A percentile compares a stretch with the other conserved stretches of the same genome.
phyloP scores from a whole-genome alignment of 331 rosid species.

The Malus hybrid region DNA sequence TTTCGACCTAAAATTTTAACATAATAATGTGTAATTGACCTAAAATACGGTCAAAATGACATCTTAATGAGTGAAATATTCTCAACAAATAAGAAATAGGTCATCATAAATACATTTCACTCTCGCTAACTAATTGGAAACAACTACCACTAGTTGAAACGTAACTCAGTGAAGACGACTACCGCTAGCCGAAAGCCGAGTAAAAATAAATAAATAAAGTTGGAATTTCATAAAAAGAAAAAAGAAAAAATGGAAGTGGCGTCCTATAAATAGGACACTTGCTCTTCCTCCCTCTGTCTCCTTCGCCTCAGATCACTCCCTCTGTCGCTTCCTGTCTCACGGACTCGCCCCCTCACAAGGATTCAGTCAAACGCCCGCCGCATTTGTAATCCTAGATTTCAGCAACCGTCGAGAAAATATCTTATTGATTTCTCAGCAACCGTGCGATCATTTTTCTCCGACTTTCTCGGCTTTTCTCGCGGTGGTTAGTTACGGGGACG shows the following conservation, averaged over 20 bases:
- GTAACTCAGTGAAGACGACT: no score
- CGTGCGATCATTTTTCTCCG: not conserved
- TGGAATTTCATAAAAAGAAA: not conserved
- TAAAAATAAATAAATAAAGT: no score
- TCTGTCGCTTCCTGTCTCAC: not conserved
- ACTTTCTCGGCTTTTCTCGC: not conserved
- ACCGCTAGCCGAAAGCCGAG: no score
- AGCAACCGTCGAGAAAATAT: not conserved
- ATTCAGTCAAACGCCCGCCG: not conserved
- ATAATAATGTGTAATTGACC: no score
- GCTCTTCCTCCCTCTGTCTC: not conserved
- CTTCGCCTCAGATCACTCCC: not conserved
- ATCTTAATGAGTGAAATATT: not conserved
- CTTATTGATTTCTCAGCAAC: not conserved
- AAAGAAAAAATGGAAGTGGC: not conserved
- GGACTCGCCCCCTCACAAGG: not conserved
- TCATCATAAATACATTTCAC: not conserved
- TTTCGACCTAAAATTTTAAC: no score
- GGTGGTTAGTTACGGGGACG: not conserved
- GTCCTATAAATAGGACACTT: not conserved
- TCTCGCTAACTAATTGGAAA: not conserved
- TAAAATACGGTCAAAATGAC: no score
- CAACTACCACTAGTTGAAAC: not conserved
- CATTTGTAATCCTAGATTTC: not conserved
- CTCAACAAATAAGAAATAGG: no score